Evolutionary conservation across 345 rosid genomes (phyloP).

Genomic region (Hibiscus tridactylites): DNA sequence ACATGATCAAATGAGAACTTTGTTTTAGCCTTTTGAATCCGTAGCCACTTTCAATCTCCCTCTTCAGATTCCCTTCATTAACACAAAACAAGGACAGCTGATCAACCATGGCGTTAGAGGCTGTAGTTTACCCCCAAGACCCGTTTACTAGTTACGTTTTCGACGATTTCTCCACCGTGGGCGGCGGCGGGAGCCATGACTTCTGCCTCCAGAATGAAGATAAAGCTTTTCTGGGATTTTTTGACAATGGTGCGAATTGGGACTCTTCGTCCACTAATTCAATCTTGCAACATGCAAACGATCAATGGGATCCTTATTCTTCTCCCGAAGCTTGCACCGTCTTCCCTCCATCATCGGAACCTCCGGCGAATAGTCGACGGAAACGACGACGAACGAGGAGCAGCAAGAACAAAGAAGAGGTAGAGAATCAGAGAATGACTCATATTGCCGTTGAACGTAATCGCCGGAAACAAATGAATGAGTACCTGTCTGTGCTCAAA

Average conservation of each 20-base stretch:
- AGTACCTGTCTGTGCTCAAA: constrained; percentile 67
- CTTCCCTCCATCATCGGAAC: neutral
- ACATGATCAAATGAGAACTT: constrained; percentile 17
- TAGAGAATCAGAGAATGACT: constrained; percentile 88
- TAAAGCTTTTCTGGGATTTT: constrained; percentile 21
- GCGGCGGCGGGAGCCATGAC: constrained; percentile 15
- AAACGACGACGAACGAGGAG: constrained; percentile 59
- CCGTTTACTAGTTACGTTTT: constrained; percentile 31
- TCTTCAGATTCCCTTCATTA: neutral
- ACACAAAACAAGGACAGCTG: no score
- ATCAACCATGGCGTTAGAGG: constrained; percentile 47
- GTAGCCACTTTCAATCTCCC: constrained; percentile 5
- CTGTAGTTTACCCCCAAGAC: constrained; percentile 49
- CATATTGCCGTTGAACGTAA: constrained; percentile 91
- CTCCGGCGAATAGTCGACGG: constrained; percentile 25
- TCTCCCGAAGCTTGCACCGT: constrained; percentile 27
- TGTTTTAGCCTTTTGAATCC: constrained; percentile 23
- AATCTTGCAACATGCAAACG: constrained; percentile 18
- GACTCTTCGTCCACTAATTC: constrained; percentile 19
- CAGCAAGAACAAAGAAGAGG: constrained; percentile 72
- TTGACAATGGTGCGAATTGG: constrained; percentile 16
- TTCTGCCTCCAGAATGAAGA: constrained; percentile 28
- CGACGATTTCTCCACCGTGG: constrained; percentile 23
- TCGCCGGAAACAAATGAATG: constrained; percentile 94
- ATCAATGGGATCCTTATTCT: constrained; percentile 27